Evolutionary conservation across 2,329 filamentous ascomycete species (phyloP).

Genomic region (Clonostachys byssicola): DNA sequence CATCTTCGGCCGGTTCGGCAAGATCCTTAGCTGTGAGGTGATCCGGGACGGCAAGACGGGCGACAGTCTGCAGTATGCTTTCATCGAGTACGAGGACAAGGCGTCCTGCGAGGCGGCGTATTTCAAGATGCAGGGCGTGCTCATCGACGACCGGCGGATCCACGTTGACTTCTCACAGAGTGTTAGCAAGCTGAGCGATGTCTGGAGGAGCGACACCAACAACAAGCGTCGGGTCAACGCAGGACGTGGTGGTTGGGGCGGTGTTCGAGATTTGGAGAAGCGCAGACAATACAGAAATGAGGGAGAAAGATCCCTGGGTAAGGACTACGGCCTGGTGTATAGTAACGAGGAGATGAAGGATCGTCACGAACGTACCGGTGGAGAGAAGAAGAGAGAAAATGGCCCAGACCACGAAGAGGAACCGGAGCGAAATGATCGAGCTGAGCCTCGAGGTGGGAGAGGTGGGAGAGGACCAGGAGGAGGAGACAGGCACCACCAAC

Average conservation of each 20-base stretch:
- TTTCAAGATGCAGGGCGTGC: slow-evolving; percentile 96
- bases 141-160: slow-evolving; percentile 96
- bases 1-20: slow-evolving; percentile 95
- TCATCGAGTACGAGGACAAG: slow-evolving; percentile 94
- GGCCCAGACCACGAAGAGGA: slow-evolving; percentile 74
- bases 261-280: slow-evolving; percentile 83
- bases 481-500: slow-evolving; percentile 20
- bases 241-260: slow-evolving; percentile 77
- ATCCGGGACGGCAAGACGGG: slow-evolving; percentile 92
- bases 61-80: slow-evolving; percentile 94
- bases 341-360: slow-evolving; percentile 65
- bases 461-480: background rate
- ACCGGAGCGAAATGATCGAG: slow-evolving; percentile 57
- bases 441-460: background rate
- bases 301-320: slow-evolving; percentile 35
- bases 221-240: slow-evolving; percentile 62
- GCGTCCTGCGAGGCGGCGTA: slow-evolving; percentile 91
- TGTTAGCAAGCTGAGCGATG: slow-evolving; percentile 80
- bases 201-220: slow-evolving; percentile 84
- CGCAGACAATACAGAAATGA: slow-evolving; percentile 83
- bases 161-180: slow-evolving; percentile 99
- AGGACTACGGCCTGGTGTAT: slow-evolving; percentile 76
- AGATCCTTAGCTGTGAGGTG: slow-evolving; percentile 91
- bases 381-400: slow-evolving; percentile 6
- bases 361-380: slow-evolving; percentile 35